Evolutionary conservation across 2,329 filamentous ascomycete genomes (phyloP), one percentile per base, ranked within the genome.

Genomic region (Trichoderma aggressivum): DNA sequence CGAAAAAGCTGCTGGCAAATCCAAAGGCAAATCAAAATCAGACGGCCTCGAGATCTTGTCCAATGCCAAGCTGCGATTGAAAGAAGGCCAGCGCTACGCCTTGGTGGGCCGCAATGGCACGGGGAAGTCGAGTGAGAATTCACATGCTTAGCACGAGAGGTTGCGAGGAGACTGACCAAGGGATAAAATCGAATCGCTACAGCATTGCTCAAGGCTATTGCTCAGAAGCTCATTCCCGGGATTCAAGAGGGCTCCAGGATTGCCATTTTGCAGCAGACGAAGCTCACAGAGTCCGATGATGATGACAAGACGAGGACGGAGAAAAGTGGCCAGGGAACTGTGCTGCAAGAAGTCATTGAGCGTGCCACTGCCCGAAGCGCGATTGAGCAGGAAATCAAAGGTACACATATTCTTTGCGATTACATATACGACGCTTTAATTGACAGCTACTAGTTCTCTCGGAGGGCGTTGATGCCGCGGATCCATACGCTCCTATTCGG

Each of bases 51-150:
- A 96, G 78, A 87, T 97, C 7, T 84, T 97, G 3, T 84, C 84
- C 11, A 88, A 91, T 78, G 91, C 91, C 1, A 90, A 89, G 70
- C 81, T 97, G 43, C 88, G 90, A 28, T 82, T 97, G 3, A 92
- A 95, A 74, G 88, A 90, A 63, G 91, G 92, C 0, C 85, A 89
- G 59, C 86, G 92, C 72, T 97, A 97, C 83, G 93, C 92, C 0
- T 83, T 97, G 2, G 84, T 95, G 24, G 94, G 93, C 0, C 86
- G 92, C 7, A 97, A 97, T 80, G 93, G 93, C 0, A 91, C 90
- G 2, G 94, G 93, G 7, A 97, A 97, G 78, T 94, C 92, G 5
- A 95, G 90, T 91, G 80, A 79, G 86, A 77, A 58, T 16, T 7
- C 30, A 8, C 26, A 16, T 24, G 16, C 18, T 16, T 53, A 53